phyloP scores from a whole-genome alignment of 2,329 filamentous ascomycete genomes.

The Neofusicoccum parvum region DNA sequence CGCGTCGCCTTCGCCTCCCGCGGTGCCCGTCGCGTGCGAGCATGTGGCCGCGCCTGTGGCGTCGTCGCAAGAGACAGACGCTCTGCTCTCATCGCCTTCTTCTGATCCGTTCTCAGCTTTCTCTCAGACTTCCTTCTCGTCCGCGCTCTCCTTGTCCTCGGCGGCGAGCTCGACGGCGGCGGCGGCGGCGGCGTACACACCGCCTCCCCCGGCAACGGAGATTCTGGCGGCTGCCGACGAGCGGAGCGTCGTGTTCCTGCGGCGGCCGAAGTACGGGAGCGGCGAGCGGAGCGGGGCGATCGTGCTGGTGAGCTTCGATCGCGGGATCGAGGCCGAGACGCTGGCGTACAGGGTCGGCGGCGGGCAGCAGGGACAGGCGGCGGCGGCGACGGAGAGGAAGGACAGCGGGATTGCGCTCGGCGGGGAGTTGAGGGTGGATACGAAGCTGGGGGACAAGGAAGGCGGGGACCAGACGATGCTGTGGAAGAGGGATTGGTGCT shows the following conservation, averaged over 20 bases:
- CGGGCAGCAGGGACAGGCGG: slow-evolving; percentile 33
- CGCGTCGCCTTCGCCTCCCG: slow-evolving; percentile 25
- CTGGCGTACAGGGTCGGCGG: slow-evolving; percentile 24
- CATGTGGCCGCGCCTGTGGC: background rate
- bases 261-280: slow-evolving; percentile 31
- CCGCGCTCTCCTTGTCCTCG: background rate
- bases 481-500: slow-evolving; percentile 10
- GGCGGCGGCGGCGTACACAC: background rate
- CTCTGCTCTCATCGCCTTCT: background rate
- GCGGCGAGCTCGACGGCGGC: too few species aligned
- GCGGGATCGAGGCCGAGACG: background rate
- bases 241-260: slow-evolving; percentile 38
- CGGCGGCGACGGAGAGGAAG: slow-evolving; percentile 25
- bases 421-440: background rate
- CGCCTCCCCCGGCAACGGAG: slow-evolving; percentile 21
- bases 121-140: background rate
- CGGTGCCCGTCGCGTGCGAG: background rate
- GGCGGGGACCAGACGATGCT: background rate
- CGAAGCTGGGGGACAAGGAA: background rate
- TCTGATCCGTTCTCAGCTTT: background rate
- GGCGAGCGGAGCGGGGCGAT: slow-evolving; percentile 31
- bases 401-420: slow-evolving; percentile 11
- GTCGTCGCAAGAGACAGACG: background rate
- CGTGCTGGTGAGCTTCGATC: slow-evolving; percentile 36
- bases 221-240: slow-evolving; percentile 36